These are phyloP conservation scores for Curvularia eragrostidis DNA, from an alignment of 2,329 filamentous ascomycete genomes.

Conservation along the genomic window DNA sequence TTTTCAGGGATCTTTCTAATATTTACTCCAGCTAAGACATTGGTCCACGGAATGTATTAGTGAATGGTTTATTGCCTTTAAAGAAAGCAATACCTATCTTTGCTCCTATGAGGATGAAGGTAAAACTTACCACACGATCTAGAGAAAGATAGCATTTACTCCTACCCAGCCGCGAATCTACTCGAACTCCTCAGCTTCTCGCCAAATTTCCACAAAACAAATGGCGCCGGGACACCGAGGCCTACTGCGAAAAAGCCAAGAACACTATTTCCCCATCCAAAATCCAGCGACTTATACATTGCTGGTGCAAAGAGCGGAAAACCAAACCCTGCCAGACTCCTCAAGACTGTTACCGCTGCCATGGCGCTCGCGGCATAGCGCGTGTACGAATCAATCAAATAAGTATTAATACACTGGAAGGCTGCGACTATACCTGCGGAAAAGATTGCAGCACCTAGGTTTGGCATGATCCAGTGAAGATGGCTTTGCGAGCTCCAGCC, in stretches of 20 bases:
- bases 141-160: background rate
- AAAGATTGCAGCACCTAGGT: constrained; percentile 61
- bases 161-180: constrained; percentile 55
- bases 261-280: constrained; percentile 53
- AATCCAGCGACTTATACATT: constrained; percentile 50
- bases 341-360: constrained; percentile 53
- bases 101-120: no score
- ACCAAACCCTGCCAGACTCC: constrained; percentile 54
- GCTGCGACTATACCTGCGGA: constrained; percentile 56
- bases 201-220: constrained; percentile 61
- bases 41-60: no score
- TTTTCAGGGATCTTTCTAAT: no score
- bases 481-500: constrained; percentile 62
- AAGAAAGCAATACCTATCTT: background rate
- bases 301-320: constrained; percentile 55
- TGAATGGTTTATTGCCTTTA: background rate
- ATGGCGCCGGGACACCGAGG: constrained; percentile 56
- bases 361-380: constrained; percentile 55
- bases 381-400: constrained; percentile 57
- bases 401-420: constrained; percentile 55
- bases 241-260: constrained; percentile 47
- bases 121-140: background rate
- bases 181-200: constrained; percentile 55
- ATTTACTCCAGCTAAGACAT: no score
- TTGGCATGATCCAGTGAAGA: constrained; percentile 62